Base-by-base conservation (phyloP, 305 asterid genomes). In the Ilex paraguariensis region DNA sequence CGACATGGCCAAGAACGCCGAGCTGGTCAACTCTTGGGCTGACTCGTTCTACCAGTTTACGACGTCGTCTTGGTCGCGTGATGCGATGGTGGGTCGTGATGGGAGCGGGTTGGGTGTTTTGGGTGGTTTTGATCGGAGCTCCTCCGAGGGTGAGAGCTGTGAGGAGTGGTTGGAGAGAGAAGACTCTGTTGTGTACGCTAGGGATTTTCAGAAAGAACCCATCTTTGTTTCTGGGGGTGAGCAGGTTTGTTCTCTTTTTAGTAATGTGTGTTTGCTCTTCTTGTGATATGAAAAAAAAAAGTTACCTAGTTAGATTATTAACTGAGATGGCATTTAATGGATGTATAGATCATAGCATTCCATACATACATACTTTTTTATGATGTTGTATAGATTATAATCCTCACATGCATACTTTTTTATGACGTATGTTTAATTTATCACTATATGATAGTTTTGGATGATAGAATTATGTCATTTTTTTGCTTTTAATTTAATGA, bases 1-100 rank as follows among this genome's bases (percentile, higher is more conserved):
- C 40, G 96, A 92, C 69, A 68, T 85, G 87, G 86, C 77, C 48
- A 87, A 90, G 77, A 83, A 90, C 36, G 86, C 77, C 11, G 91
- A 89, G 80, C 60, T 87, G 54, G 91, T 92, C 65, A 86, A 87
- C 84, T 81, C 92, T 7, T 88, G 92, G 96, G 87, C 95, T 39
- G 96, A 91, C 74, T 84, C 99, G 3, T 87, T 93, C 75, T 79
- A 87, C 81, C 78, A 74, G 66, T 77, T 74, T 73, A 64, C 84
- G 59, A 59, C 86, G 66, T 64, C 80, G 32, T 63, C 77, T 16
- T 71, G 57, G 74, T 45, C 75, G 49, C 56, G 31, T 14, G 56
- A 52, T 52, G 11, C 6, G 28, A 21, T 17, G 28, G 56, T 14
- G 56, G 56, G 28, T 52, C 32, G 56, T 52, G 71, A 58, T 5